These are phyloP conservation scores for Malus orientalis DNA, from an alignment of 306 rosid species.

Conservation along the genomic window DNA sequence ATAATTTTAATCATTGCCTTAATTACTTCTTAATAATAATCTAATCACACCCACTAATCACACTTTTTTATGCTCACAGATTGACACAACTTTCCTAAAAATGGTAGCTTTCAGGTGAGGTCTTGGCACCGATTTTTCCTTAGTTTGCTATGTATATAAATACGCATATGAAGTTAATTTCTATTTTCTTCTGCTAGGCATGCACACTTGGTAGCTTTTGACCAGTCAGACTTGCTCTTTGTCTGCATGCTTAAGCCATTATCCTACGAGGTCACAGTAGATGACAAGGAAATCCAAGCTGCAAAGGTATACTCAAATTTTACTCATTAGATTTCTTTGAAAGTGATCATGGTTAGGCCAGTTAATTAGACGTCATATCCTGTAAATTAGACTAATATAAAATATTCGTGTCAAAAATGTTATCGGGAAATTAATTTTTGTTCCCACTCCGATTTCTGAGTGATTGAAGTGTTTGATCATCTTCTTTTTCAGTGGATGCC, in stretches of 20 bases:
- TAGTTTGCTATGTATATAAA: not conserved
- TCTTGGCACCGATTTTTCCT: not conserved
- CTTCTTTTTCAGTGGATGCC: conserved; percentile 27
- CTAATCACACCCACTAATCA: not conserved
- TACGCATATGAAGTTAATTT: not conserved
- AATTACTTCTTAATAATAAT: not conserved
- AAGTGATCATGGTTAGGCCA: too few species aligned
- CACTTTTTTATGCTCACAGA: conserved; percentile 7
- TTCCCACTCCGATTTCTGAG: not conserved
- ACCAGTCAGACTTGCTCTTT: conserved; percentile 40
- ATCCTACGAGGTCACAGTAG: conserved; percentile 26
- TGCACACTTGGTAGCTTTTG: conserved; percentile 33
- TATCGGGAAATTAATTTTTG: not conserved
- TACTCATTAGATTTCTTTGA: not conserved
- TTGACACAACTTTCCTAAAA: conserved; percentile 35
- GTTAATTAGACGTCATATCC: too few species aligned
- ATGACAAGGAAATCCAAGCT: conserved; percentile 39
- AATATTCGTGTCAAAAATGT: not conserved
- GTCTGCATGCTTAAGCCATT: conserved; percentile 42
- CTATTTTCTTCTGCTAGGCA: conserved; percentile 13
- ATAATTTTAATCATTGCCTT: not conserved
- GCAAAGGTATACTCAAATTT: conserved; percentile 18
- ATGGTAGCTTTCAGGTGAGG: conserved; percentile 43
- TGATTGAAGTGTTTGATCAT: not conserved
- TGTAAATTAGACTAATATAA: too few species aligned